These are phyloP conservation scores for Ramaria sp. DNA, from an alignment of 768 basidiomycete species.

Conservation along the genomic window DNA sequence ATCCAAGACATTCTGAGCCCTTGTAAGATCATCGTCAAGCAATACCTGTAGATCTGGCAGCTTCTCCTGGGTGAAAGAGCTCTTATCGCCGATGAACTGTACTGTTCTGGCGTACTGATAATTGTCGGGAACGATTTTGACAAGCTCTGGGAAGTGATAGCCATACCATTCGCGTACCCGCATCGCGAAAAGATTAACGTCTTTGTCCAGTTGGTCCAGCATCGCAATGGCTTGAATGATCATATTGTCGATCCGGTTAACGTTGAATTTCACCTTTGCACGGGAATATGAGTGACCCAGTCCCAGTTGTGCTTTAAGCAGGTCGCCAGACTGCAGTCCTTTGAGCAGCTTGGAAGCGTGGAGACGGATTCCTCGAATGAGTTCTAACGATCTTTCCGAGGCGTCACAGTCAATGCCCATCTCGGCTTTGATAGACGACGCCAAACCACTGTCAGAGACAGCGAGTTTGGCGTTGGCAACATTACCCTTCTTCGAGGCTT, in stretches of 20 bases:
- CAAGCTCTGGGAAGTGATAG: conserved; percentile 96
- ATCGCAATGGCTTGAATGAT: conserved; percentile 98
- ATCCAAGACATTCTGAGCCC: conserved; percentile 90
- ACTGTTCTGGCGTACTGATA: conserved; percentile 83
- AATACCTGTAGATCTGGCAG: conserved; percentile 69
- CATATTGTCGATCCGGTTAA: conserved; percentile 96
- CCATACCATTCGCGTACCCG: conserved; percentile 98
- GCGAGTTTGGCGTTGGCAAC: conserved; percentile 55
- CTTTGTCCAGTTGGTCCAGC: conserved; percentile 98
- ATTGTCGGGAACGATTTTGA: conserved; percentile 89
- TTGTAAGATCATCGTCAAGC: conserved; percentile 72
- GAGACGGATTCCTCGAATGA: conserved; percentile 86
- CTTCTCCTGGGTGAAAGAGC: conserved; percentile 64
- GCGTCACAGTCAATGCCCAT: conserved; percentile 69
- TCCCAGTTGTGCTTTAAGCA: conserved; percentile 89
- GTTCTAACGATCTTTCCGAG: conserved; percentile 68
- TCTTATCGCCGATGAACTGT: conserved; percentile 85
- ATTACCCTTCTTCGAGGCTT: conserved; percentile 42
- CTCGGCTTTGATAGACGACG: conserved; percentile 62
- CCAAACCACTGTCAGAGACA: conserved; percentile 68
- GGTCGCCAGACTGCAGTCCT: conserved; percentile 79
- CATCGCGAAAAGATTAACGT: conserved; percentile 98
- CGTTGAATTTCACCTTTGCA: conserved; percentile 96
- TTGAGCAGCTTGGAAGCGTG: conserved; percentile 86
- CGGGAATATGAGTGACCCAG: conserved; percentile 96